Evolutionary conservation across 768 basidiomycete species (phyloP).

Genomic region (Pleurotus citrinopileatus): DNA sequence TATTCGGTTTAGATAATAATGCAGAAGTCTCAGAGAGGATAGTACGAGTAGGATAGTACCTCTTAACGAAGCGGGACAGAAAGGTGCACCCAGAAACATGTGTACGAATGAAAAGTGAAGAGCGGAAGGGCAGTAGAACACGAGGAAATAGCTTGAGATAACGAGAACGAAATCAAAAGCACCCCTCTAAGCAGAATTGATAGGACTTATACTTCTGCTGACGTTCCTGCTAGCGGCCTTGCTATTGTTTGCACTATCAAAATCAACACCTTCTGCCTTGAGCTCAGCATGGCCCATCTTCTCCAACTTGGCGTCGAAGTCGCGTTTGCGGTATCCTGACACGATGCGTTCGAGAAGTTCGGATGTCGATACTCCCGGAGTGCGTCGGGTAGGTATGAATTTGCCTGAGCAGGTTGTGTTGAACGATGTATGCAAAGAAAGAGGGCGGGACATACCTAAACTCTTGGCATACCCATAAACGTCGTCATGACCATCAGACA

Average conservation of each 20-base stretch:
- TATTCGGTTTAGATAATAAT: no score
- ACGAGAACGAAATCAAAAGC: not conserved
- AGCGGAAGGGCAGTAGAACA: no score
- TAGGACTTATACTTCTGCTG: conserved; percentile 27
- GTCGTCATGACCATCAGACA: conserved; percentile 75
- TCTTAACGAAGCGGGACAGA: no score
- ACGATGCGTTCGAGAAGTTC: conserved; percentile 92
- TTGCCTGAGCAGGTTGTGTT: conserved; percentile 53
- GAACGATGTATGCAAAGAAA: not conserved
- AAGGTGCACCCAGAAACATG: no score
- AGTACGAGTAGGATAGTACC: no score
- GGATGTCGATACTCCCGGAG: conserved; percentile 92
- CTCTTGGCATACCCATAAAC: conserved; percentile 82
- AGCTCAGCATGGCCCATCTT: conserved; percentile 83
- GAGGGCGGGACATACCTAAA: conserved; percentile 47
- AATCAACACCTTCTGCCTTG: conserved; percentile 60
- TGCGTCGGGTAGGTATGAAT: conserved; percentile 93
- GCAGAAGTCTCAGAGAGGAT: no score
- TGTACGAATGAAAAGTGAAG: not conserved
- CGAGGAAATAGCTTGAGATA: no score
- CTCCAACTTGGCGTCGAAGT: conserved; percentile 85
- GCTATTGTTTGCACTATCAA: conserved; percentile 35
- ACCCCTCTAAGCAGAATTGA: not conserved
- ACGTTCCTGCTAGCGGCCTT: conserved; percentile 29
- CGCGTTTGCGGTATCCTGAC: conserved; percentile 75